These are phyloP conservation scores for Lasiosphaeria miniovina DNA, from an alignment of 495 filamentous ascomycete species.

Conservation along the genomic window DNA sequence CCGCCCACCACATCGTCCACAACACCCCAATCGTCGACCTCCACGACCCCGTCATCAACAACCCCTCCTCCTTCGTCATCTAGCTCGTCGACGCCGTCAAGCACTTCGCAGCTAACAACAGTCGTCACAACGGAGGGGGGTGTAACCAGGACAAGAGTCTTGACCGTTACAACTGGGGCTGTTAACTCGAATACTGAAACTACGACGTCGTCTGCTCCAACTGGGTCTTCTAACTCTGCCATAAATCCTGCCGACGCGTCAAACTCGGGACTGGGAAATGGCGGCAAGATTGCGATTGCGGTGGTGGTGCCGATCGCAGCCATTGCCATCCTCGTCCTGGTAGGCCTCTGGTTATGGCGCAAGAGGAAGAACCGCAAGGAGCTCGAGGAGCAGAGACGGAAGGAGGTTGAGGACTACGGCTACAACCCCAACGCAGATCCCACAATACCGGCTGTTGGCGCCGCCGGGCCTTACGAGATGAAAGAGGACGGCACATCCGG, in stretches of 20 bases:
- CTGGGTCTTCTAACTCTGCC: slow-evolving; percentile 23
- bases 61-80: neutral
- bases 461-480: slow-evolving; percentile 62
- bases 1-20: slow-evolving; percentile 12
- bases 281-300: slow-evolving; percentile 80
- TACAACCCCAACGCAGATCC: slow-evolving; percentile 96
- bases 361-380: slow-evolving; percentile 79
- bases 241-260: slow-evolving; percentile 34
- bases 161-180: slow-evolving; percentile 24
- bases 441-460: slow-evolving; percentile 64
- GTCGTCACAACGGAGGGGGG: slow-evolving; percentile 18
- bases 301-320: slow-evolving; percentile 91
- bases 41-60: slow-evolving; percentile 25
- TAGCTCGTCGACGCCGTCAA: neutral
- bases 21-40: slow-evolving; percentile 19
- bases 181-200: neutral
- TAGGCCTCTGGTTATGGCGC: slow-evolving; percentile 79
- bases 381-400: slow-evolving; percentile 80
- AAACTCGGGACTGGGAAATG: slow-evolving; percentile 31
- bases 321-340: slow-evolving; percentile 76
- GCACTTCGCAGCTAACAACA: neutral
- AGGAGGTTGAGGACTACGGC: slow-evolving; percentile 93
- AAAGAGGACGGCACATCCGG: slow-evolving; percentile 65
- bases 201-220: slow-evolving; percentile 22
- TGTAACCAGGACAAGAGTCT: slow-evolving; percentile 25